phyloP scores from a whole-genome alignment of 148 eudicot genomes.

The Amaranthus cruentus region DNA sequence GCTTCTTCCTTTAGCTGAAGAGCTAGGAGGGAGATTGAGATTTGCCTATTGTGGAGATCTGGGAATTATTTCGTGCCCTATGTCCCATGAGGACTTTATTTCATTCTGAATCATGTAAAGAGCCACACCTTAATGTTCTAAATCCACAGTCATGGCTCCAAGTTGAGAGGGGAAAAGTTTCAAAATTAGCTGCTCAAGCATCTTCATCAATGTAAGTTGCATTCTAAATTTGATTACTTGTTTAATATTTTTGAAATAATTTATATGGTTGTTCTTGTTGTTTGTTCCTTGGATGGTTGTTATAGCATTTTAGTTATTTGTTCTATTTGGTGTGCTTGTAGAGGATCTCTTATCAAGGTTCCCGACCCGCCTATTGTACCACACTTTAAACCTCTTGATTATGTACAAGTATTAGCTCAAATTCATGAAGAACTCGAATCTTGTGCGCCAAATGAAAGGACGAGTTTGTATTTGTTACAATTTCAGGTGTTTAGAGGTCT shows the following conservation, averaged over 20 bases:
- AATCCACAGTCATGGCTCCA: slow-evolving; percentile 98
- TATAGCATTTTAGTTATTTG: slow-evolving; percentile 9
- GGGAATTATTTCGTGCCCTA: slow-evolving; percentile 63
- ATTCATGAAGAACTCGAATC: slow-evolving; percentile 88
- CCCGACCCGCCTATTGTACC: slow-evolving; percentile 80
- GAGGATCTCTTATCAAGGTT: slow-evolving; percentile 90
- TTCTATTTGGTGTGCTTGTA: slow-evolving; percentile 35
- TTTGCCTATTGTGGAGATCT: slow-evolving; percentile 85
- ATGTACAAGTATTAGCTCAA: slow-evolving; percentile 90
- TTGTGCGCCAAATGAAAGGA: slow-evolving; percentile 54
- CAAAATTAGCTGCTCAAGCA: slow-evolving; percentile 54
- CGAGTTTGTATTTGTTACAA: slow-evolving; percentile 71
- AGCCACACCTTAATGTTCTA: slow-evolving; percentile 67
- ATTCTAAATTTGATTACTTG: background rate
- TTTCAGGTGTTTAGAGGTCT: slow-evolving; percentile 95
- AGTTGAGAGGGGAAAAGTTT: slow-evolving; percentile 88
- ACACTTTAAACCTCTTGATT: slow-evolving; percentile 83
- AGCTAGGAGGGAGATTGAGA: slow-evolving; percentile 23
- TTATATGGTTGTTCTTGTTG: slow-evolving; percentile 6
- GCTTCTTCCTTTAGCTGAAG: slow-evolving; percentile 15
- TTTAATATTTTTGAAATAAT: background rate
- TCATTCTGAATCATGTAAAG: slow-evolving; percentile 85
- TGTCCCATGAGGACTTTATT: slow-evolving; percentile 93
- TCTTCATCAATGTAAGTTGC: slow-evolving; percentile 74
- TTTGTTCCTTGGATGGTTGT: slow-evolving; percentile 6